Evolutionary conservation across 495 filamentous ascomycete genomes (phyloP).

Genomic region (Extremus antarcticus): DNA sequence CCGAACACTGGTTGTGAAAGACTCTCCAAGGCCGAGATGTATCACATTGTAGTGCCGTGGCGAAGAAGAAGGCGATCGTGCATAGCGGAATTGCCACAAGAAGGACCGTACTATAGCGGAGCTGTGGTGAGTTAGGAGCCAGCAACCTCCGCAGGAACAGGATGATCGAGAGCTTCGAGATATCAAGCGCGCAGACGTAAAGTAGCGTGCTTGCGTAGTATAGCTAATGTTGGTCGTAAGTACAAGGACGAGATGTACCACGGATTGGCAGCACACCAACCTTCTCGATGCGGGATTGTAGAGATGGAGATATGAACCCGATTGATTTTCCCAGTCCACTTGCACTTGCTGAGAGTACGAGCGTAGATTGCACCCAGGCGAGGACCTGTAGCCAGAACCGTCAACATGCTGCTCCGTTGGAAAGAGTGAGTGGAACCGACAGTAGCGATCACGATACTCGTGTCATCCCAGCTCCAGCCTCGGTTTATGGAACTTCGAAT

Average conservation of each 20-base stretch:
- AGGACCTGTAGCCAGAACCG: slow-evolving; percentile 6
- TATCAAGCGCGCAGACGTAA: slow-evolving; percentile 5
- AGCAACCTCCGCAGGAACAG: slow-evolving; percentile 3
- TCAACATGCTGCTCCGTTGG: background rate
- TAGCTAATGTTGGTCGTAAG: background rate
- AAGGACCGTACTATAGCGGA: background rate
- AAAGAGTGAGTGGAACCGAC: background rate
- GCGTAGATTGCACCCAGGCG: background rate
- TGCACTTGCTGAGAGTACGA: slow-evolving; percentile 2
- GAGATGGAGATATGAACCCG: background rate
- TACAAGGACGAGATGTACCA: background rate
- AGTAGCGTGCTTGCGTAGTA: slow-evolving; percentile 13
- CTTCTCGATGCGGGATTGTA: background rate
- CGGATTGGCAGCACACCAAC: no score
- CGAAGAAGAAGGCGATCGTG: background rate
- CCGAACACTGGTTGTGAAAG: slow-evolving; percentile 1
- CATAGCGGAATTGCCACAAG: background rate
- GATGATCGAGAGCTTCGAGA: background rate
- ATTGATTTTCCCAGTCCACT: slow-evolving; percentile 7
- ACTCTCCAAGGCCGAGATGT: slow-evolving; percentile 3
- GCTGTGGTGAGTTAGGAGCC: background rate
- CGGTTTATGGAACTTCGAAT: slow-evolving; percentile 3
- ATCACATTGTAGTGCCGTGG: slow-evolving; percentile 5
- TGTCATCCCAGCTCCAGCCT: slow-evolving; percentile 2
- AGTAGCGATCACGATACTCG: background rate